Percentiles rank a stretch among this genome's conserved stretches.
Evolutionary conservation across 148 eudicot genomes (phyloP).

Genomic region (Camellia granthamiana): DNA sequence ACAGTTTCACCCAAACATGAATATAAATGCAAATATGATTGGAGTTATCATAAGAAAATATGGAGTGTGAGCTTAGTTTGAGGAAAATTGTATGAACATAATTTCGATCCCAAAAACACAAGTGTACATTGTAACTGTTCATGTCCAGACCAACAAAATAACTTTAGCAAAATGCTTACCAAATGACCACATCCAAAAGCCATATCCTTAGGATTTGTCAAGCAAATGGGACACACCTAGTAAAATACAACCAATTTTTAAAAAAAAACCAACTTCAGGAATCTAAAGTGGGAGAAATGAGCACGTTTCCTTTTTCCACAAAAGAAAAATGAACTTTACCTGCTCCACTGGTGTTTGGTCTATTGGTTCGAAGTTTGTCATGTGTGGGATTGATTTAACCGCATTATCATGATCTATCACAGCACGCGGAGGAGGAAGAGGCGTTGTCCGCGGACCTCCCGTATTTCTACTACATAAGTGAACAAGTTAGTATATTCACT

Average conservation of each 20-base stretch:
- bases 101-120: neutral
- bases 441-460: slow-evolving; percentile 24
- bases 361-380: slow-evolving; percentile 30
- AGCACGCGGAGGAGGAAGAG: slow-evolving; percentile 66
- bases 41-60: neutral
- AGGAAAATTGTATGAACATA: neutral
- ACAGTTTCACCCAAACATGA: no score
- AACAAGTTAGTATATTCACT: neutral
- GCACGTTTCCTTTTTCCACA: neutral
- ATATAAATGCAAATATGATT: no score
- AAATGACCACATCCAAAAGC: slow-evolving; percentile 87
- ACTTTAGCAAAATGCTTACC: slow-evolving; percentile 39
- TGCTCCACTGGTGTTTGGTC: slow-evolving; percentile 42
- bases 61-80: no score
- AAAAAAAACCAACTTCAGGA: neutral
- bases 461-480: slow-evolving; percentile 22
- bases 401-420: slow-evolving; percentile 59
- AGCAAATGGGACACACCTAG: slow-evolving; percentile 78
- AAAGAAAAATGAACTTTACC: slow-evolving; percentile 24
- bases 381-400: slow-evolving; percentile 21
- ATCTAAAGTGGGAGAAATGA: neutral
- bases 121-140: neutral
- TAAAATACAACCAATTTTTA: slow-evolving; percentile 14
- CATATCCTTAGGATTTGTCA: slow-evolving; percentile 71
- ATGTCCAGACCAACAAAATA: neutral